Evolutionary conservation across 441 rosid genomes (phyloP).

Genomic region (Euphorbia neoarborescens): DNA sequence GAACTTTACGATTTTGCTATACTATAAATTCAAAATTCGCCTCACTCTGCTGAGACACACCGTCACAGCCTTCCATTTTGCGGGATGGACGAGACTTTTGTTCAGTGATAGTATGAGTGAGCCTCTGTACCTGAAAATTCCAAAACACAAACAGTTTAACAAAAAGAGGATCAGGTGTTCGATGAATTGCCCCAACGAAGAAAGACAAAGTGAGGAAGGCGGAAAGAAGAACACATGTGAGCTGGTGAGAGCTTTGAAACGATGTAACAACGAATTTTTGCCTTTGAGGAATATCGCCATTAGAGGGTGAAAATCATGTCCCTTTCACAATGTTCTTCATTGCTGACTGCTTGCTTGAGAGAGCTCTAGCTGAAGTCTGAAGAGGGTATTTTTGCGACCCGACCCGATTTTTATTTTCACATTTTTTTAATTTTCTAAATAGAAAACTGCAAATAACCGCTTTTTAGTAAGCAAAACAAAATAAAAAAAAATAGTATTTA

Average conservation of each 20-base stretch:
- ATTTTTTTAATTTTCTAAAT: too few relatives aligned
- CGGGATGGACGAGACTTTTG: slow-evolving; percentile 10
- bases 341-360: too few relatives aligned
- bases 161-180: slow-evolving; percentile 27
- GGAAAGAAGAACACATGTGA: slow-evolving; percentile 37
- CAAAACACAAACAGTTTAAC: slow-evolving; percentile 7
- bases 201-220: background rate
- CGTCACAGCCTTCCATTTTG: slow-evolving; percentile 25
- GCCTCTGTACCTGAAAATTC: slow-evolving; percentile 30
- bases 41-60: slow-evolving; percentile 26
- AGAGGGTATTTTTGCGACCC: background rate
- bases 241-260: slow-evolving; percentile 34
- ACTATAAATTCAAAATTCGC: background rate
- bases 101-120: slow-evolving; percentile 29
- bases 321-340: background rate
- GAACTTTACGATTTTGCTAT: background rate
- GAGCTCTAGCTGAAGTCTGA: background rate
- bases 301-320: slow-evolving; percentile 28
- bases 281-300: slow-evolving; percentile 39
- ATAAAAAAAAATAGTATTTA: too few relatives aligned
- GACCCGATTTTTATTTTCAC: too few relatives aligned
- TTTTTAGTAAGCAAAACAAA: too few relatives aligned
- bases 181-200: slow-evolving; percentile 40
- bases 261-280: slow-evolving; percentile 27
- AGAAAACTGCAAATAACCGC: too few relatives aligned